These are phyloP conservation scores for Scenedesmus sp. DNA, from an alignment of 163 green algal species.

Conservation along the genomic window DNA sequence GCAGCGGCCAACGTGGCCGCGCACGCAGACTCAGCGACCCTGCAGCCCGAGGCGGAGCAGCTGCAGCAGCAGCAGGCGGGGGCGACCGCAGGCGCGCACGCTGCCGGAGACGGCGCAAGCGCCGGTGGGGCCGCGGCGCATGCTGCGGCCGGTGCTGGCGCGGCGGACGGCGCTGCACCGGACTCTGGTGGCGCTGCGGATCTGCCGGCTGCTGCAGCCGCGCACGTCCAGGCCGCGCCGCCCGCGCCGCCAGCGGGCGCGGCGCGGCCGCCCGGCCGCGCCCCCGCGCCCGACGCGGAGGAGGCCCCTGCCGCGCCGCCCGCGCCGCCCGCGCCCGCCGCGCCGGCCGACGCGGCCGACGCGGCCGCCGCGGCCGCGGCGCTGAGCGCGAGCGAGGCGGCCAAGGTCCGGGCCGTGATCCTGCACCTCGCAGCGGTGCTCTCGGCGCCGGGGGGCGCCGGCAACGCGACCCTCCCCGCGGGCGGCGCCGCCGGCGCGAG, in stretches of 20 bases:
- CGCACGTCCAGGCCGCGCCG: too few relatives aligned
- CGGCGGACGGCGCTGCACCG: neutral
- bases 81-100: too few relatives aligned
- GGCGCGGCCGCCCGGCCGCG: too few relatives aligned
- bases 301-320: neutral
- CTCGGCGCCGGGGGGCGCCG: neutral
- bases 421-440: constrained; percentile 1
- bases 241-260: too few relatives aligned
- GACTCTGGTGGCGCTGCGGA: neutral
- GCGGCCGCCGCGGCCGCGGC: neutral
- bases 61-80: neutral
- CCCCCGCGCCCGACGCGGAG: too few relatives aligned
- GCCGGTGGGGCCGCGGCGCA: neutral
- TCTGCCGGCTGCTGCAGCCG: neutral
- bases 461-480: neutral
- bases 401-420: constrained; percentile 18
- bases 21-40: too few relatives aligned
- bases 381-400: constrained; percentile 1
- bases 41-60: neutral
- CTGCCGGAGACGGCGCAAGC: too few relatives aligned
- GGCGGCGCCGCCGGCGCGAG: neutral
- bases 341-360: neutral
- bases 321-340: neutral
- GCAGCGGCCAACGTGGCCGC: neutral
- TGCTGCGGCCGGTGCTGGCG: constrained; percentile 7